Evolutionary conservation across 2,329 filamentous ascomycete species (phyloP).

Genomic region (Fusarium brachygibbosum): DNA sequence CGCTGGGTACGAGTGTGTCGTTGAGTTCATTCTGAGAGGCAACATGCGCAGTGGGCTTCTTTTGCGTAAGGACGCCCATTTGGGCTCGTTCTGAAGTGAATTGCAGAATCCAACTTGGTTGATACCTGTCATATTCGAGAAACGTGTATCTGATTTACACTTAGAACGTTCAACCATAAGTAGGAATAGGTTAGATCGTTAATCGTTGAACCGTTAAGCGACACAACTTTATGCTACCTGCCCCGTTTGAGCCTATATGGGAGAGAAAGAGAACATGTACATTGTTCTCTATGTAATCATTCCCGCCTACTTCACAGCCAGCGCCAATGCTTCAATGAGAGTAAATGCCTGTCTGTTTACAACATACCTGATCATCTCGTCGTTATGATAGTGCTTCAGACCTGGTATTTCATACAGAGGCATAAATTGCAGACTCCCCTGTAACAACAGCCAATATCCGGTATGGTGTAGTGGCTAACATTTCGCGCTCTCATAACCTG

Average conservation of each 20-base stretch:
- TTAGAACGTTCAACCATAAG: background rate
- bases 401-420: no score
- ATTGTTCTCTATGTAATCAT: background rate
- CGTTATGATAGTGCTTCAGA: no score
- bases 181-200: background rate
- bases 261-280: background rate
- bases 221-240: background rate
- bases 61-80: background rate
- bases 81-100: background rate
- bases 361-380: background rate
- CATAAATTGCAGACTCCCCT: rapidly evolving
- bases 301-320: background rate
- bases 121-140: background rate
- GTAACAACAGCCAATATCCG: conserved; percentile 22
- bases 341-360: background rate
- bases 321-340: background rate
- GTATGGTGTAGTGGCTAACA: conserved; percentile 55
- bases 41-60: background rate
- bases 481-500: conserved; percentile 51
- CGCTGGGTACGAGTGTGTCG: background rate
- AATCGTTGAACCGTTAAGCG: background rate
- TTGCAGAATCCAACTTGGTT: background rate
- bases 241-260: background rate
- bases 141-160: background rate
- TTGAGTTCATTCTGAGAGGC: background rate